phyloP scores from a whole-genome alignment of 352 stramenopile genomes.

The Pythium biforme region DNA sequence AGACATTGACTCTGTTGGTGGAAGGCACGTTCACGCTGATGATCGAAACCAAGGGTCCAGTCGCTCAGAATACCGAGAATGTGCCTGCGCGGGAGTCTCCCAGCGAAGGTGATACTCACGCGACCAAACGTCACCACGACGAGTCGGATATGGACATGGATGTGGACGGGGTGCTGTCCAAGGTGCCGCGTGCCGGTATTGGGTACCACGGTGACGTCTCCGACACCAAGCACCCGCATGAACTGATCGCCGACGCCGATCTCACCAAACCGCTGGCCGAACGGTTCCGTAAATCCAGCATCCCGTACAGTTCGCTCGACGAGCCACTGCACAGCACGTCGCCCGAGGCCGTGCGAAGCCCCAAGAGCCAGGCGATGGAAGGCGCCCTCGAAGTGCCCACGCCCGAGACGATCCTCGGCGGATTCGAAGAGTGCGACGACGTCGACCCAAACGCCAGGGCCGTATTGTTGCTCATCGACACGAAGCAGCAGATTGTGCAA shows the following conservation, averaged over 20 bases:
- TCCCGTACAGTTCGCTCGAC: conserved; percentile 71
- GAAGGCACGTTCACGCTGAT: conserved; percentile 59
- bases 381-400: conserved; percentile 56
- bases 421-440: conserved; percentile 81
- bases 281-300: conserved; percentile 81
- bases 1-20: conserved; percentile 51
- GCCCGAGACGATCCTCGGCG: conserved; percentile 72
- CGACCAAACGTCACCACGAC: conserved; percentile 48
- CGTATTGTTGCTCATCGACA: conserved; percentile 46
- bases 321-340: conserved; percentile 45
- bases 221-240: conserved; percentile 47
- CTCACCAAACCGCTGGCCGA: conserved; percentile 45
- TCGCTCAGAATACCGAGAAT: not conserved
- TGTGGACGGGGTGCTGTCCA: conserved; percentile 56
- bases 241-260: conserved; percentile 49
- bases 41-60: conserved; percentile 27
- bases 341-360: conserved; percentile 31
- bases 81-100: not conserved
- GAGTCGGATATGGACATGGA: conserved; percentile 55
- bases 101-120: not conserved
- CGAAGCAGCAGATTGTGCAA: conserved; percentile 35
- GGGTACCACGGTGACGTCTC: conserved; percentile 74
- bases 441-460: conserved; percentile 72
- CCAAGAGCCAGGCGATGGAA: conserved; percentile 23
- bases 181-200: conserved; percentile 69